Evolutionary conservation across 805 yeast genomes (phyloP).

Genomic region (Hanseniaspora occidentalis): DNA sequence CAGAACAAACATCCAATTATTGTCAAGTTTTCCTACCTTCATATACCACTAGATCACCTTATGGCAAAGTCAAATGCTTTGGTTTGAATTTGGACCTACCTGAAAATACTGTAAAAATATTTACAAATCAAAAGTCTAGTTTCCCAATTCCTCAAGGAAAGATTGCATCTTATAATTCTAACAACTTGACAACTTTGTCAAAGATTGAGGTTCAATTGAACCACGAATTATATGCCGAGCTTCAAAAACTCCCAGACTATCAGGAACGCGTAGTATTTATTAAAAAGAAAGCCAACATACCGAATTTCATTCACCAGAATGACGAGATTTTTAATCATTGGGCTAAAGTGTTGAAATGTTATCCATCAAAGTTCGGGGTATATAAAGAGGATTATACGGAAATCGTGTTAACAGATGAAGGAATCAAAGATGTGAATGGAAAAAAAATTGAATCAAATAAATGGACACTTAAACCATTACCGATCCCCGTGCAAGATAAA

Average conservation of each 20-base stretch:
- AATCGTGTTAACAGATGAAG: conserved; percentile 12
- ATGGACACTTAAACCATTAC: not conserved
- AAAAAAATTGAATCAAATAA: not conserved
- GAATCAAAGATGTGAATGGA: too few relatives aligned
- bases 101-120: conserved; percentile 2
- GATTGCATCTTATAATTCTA: too few relatives aligned
- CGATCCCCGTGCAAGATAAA: not conserved
- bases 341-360: conserved; percentile 14
- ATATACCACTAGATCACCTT: not conserved
- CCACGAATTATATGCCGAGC: conserved; percentile 12
- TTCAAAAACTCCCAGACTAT: conserved; percentile 8
- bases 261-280: conserved; percentile 14
- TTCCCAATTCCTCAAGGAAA: too few relatives aligned
- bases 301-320: conserved; percentile 10
- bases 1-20: not conserved
- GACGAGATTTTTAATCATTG: conserved; percentile 9
- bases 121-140: too few relatives aligned
- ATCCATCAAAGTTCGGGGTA: conserved; percentile 13
- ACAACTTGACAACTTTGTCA: conserved; percentile 9
- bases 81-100: conserved; percentile 5
- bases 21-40: not conserved
- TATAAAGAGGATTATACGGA: conserved; percentile 13
- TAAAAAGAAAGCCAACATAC: conserved; percentile 13
- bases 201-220: not conserved
- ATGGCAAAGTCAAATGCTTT: not conserved